phyloP scores from a whole-genome alignment of 2,329 filamentous ascomycete genomes.

The Neofusicoccum laricinum region DNA sequence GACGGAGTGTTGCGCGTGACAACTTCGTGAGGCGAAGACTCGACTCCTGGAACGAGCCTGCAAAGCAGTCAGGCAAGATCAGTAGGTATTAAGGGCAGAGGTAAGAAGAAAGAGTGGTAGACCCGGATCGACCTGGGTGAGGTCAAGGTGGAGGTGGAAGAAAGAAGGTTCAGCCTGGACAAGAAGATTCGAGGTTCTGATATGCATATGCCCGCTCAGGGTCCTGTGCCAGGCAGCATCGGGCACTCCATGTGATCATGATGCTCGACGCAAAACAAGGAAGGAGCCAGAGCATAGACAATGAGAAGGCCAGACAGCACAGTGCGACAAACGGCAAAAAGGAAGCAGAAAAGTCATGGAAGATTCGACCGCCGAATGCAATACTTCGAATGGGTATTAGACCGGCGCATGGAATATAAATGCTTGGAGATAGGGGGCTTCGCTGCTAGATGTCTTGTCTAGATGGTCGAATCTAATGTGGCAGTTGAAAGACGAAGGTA shows the following conservation, averaged over 20 bases:
- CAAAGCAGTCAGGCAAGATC: no score
- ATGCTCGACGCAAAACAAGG: neutral
- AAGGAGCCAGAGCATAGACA: neutral
- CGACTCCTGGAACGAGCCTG: no score
- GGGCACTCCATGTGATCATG: neutral
- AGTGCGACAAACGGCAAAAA: neutral
- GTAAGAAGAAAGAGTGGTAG: no score
- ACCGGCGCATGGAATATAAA: neutral
- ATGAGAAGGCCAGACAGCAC: neutral
- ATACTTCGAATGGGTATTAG: neutral
- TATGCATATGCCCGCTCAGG: neutral
- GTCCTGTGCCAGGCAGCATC: neutral
- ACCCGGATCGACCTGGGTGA: neutral
- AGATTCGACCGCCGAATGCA: neutral
- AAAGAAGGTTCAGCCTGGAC: neutral
- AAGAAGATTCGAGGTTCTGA: neutral
- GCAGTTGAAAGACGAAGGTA: no score
- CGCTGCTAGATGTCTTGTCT: neutral
- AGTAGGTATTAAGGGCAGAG: neutral
- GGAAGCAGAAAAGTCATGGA: neutral
- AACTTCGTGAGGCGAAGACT: no score
- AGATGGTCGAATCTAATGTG: no score
- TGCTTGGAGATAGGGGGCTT: neutral
- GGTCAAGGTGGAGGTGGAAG: neutral
- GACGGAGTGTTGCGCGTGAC: neutral